A percentile compares a stretch with the other conserved stretches of the same genome.
Conservation (phyloP, 192 early-diverging fungal species). For the Backusella circina region DNA sequence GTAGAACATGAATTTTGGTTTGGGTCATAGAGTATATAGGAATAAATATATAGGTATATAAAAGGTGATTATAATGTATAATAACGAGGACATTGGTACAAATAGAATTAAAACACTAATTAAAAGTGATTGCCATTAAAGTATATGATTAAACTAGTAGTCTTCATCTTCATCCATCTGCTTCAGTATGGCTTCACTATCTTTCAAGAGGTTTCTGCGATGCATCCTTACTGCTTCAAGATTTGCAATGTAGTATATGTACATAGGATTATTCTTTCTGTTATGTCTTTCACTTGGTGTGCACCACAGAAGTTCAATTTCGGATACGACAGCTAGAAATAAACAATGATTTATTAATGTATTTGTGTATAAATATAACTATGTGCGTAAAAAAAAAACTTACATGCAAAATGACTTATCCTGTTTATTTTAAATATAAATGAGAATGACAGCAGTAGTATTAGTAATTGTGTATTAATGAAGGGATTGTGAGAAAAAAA, state of each 20-base stretch:
- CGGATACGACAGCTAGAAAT: constrained; percentile 6
- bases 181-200: background rate
- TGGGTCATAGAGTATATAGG: background rate
- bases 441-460: background rate
- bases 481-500: background rate
- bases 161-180: background rate
- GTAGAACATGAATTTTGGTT: background rate
- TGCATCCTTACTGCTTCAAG: background rate
- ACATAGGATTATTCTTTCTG: constrained; percentile 6
- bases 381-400: too few species aligned
- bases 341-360: too few species aligned
- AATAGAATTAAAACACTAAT: background rate
- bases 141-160: background rate
- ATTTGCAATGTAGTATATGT: constrained; percentile 17
- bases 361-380: background rate
- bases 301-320: constrained; percentile 18
- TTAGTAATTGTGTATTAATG: background rate
- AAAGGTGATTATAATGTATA: background rate
- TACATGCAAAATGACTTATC: constrained; percentile 16
- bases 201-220: background rate
- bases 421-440: background rate
- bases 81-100: background rate
- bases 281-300: background rate
- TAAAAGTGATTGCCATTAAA: background rate
- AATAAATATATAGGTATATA: background rate